phyloP scores from a whole-genome alignment of 148 eudicot species.

The Vaccinium vitisidaea region DNA sequence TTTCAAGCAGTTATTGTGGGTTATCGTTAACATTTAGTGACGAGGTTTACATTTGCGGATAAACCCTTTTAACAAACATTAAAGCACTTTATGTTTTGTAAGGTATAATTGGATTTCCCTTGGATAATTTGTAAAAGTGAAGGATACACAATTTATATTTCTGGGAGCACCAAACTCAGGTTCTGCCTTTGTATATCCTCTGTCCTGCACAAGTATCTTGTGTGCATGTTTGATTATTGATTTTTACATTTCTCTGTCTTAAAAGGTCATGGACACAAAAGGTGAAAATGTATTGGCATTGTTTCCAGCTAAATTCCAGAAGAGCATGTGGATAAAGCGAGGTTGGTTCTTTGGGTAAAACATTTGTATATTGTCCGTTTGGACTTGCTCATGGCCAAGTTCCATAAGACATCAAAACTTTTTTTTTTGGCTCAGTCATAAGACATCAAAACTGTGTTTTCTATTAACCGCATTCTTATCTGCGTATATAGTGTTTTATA shows the following conservation, averaged over 20 bases:
- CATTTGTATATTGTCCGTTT: neutral
- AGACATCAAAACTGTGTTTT: neutral
- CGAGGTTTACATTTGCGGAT: neutral
- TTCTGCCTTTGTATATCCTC: neutral
- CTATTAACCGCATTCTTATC: neutral
- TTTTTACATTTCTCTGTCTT: neutral
- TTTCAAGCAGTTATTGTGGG: neutral
- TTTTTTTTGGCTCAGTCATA: neutral
- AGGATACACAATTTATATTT: neutral
- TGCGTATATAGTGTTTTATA: neutral
- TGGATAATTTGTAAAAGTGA: neutral
- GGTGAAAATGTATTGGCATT: slow-evolving; percentile 67
- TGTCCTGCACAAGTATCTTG: neutral
- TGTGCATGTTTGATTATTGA: neutral
- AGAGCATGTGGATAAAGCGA: slow-evolving; percentile 95
- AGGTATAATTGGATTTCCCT: neutral
- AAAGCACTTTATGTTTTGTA: neutral
- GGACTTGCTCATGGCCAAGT: neutral
- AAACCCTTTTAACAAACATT: no score
- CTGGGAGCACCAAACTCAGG: neutral
- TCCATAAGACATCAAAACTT: neutral
- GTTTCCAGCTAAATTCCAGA: slow-evolving; percentile 93
- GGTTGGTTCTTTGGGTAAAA: slow-evolving; percentile 37
- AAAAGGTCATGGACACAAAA: slow-evolving; percentile 74
- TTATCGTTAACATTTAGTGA: neutral